phyloP scores from a whole-genome alignment of 768 basidiomycete genomes.

The Lentinula edodes region DNA sequence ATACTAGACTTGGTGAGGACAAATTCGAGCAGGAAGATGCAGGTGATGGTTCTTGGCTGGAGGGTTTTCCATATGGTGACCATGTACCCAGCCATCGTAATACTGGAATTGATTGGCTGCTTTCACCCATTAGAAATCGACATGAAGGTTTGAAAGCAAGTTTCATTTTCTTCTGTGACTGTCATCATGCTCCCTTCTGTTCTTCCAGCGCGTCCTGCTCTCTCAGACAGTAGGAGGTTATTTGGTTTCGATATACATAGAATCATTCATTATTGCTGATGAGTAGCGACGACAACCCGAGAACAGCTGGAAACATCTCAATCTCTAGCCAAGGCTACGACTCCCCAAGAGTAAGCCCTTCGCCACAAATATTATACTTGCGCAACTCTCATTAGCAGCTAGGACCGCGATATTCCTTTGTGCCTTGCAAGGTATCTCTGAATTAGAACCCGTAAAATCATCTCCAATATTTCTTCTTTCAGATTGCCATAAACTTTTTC shows the following conservation, averaged over 20 bases:
- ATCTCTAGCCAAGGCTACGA: conserved; percentile 52
- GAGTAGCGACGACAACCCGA: conserved; percentile 44
- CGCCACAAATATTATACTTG: background rate
- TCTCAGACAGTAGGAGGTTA: conserved; percentile 40
- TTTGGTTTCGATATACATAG: background rate
- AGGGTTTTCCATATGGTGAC: conserved; percentile 14
- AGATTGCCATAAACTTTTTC: conserved; percentile 72
- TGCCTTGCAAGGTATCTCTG: conserved; percentile 44
- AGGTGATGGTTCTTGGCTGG: conserved; percentile 24
- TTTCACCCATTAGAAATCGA: conserved; percentile 5
- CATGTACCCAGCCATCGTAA: conserved; percentile 41
- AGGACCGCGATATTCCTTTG: conserved; percentile 85
- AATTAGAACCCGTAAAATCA: background rate
- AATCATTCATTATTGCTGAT: conserved; percentile 1
- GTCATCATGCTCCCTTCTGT: conserved; percentile 39
- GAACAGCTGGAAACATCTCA: conserved; percentile 45
- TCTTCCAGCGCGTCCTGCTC: conserved; percentile 41
- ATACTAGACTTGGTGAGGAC: conserved; percentile 32
- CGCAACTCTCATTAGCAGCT: background rate
- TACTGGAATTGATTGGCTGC: conserved; percentile 15
- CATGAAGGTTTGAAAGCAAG: conserved; percentile 8
- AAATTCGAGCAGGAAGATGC: conserved; percentile 25
- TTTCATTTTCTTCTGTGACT: background rate
- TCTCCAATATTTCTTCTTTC: background rate
- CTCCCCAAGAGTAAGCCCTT: conserved; percentile 54